These are phyloP conservation scores for Coemansia sp. DNA, from an alignment of 192 early-diverging fungal species.

Conservation along the genomic window DNA sequence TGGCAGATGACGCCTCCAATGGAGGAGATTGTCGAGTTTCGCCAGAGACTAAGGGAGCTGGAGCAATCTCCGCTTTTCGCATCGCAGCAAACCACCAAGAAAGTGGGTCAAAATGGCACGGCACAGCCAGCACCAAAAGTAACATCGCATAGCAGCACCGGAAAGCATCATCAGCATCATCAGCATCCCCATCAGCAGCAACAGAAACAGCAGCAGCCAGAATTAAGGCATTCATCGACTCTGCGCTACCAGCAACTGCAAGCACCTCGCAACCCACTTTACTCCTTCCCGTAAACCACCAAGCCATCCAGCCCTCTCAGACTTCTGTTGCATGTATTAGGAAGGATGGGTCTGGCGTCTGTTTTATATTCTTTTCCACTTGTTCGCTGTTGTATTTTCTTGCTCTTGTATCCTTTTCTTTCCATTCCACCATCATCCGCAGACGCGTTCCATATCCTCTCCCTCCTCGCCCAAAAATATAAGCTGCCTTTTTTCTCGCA, in stretches of 20 bases:
- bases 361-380: constrained; percentile 22
- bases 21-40: constrained; percentile 41
- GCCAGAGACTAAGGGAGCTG: constrained; percentile 27
- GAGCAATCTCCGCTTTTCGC: constrained; percentile 51
- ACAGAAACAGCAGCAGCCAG: background rate
- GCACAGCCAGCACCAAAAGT: background rate
- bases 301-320: background rate
- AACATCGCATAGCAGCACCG: background rate
- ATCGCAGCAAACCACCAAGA: background rate
- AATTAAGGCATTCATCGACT: background rate
- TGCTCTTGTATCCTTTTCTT: constrained; percentile 1
- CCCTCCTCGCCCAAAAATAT: background rate
- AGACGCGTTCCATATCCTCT: background rate
- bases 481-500: background rate
- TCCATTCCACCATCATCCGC: background rate
- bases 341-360: background rate
- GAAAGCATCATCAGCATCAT: background rate
- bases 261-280: background rate
- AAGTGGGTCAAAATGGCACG: background rate
- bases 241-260: constrained; percentile 1
- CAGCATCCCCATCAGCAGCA: background rate
- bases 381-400: background rate
- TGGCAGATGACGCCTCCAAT: constrained; percentile 45
- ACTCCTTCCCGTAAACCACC: background rate
- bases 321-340: no score